These are phyloP conservation scores for Decorospora gaudefroyi DNA, from an alignment of 2,329 filamentous ascomycete genomes.

Conservation along the genomic window DNA sequence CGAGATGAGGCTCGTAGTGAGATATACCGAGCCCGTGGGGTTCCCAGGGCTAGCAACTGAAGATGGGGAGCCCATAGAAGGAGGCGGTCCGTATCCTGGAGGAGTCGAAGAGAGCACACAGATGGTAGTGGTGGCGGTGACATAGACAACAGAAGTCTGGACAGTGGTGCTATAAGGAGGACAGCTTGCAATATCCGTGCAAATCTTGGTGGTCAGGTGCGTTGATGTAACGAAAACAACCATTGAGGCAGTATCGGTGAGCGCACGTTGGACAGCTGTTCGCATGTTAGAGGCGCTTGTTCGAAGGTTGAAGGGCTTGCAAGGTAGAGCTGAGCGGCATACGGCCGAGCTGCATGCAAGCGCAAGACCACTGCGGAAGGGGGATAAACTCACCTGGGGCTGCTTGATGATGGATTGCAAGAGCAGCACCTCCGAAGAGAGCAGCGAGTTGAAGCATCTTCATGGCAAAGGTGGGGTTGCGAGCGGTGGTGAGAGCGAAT, in stretches of 20 bases:
- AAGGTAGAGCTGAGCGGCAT: neutral
- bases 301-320: neutral
- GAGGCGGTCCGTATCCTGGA: conserved; percentile 17
- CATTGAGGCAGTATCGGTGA: conserved; percentile 40
- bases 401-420: conserved; percentile 26
- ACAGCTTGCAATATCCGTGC: conserved; percentile 43
- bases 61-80: conserved; percentile 8
- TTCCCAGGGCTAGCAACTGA: conserved; percentile 11
- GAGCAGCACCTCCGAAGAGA: conserved; percentile 32
- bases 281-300: conserved; percentile 10
- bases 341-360: neutral
- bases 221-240: conserved; percentile 48
- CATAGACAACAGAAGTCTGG: conserved; percentile 45
- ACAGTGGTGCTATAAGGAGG: conserved; percentile 43
- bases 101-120: conserved; percentile 41
- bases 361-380: neutral
- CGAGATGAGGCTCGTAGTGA: conserved; percentile 16
- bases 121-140: conserved; percentile 51
- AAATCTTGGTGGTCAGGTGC: conserved; percentile 49
- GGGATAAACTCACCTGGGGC: conserved; percentile 24
- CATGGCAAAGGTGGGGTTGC: conserved; percentile 29
- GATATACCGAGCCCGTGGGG: conserved; percentile 3
- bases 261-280: conserved; percentile 19
- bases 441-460: conserved; percentile 31
- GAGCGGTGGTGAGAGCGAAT: conserved; percentile 14